Conservation (phyloP, 2,329 filamentous ascomycete genomes). For the Alternaria metachromatica region DNA sequence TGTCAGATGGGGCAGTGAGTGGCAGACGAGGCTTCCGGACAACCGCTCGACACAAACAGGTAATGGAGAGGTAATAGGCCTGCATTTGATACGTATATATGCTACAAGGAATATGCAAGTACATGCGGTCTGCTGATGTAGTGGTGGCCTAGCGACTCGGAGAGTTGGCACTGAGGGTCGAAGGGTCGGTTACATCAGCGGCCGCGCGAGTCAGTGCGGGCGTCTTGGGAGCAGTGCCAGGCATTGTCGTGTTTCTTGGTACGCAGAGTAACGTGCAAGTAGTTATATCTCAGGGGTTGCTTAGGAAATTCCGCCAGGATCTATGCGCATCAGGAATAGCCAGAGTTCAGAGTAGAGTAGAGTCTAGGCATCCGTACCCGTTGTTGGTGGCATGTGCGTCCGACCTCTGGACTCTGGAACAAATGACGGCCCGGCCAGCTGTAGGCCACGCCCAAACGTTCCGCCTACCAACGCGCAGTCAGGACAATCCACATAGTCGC, state of each 20-base stretch:
- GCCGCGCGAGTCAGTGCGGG: conserved; percentile 20
- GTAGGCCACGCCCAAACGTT: conserved; percentile 27
- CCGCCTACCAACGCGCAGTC: conserved; percentile 24
- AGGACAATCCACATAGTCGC: conserved; percentile 8
- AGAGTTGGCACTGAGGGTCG: neutral
- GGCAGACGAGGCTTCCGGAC: conserved; percentile 3
- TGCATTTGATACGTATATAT: conserved; percentile 1
- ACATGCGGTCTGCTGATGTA: neutral
- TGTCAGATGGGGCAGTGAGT: conserved; percentile 24
- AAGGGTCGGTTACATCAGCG: conserved; percentile 16
- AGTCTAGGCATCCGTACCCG: neutral
- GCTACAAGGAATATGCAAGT: neutral
- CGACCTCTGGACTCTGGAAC: conserved; percentile 22
- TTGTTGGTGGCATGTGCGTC: conserved; percentile 16
- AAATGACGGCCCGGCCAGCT: conserved; percentile 30
- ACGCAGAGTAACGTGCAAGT: neutral
- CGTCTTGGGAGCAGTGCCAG: neutral
- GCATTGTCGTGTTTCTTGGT: neutral
- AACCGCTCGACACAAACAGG: conserved; percentile 9
- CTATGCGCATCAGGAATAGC: neutral
- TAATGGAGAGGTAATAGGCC: neutral
- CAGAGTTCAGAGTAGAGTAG: neutral
- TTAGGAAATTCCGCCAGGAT: neutral
- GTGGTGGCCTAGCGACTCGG: neutral
- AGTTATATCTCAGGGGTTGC: neutral